Base-by-base conservation (phyloP, 1,139 yeast genomes). In the Blastobotrys illinoisensis region DNA sequence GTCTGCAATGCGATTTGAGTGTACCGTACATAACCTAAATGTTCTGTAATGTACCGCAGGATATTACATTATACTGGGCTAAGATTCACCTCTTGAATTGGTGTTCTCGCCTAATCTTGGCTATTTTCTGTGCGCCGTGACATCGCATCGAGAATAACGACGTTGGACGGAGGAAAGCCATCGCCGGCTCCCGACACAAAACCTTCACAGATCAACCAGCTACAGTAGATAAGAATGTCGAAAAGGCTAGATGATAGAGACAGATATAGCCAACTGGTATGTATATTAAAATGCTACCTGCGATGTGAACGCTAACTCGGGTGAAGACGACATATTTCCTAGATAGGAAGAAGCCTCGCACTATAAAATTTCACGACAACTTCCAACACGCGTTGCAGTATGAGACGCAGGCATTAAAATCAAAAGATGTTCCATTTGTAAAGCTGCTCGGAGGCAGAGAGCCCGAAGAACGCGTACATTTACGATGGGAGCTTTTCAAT, bases 401-500 rank as follows among this genome's bases (percentile, higher is more conserved):
- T 16, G 40, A 32, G 16, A 32, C 40, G 5, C 7, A 32, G 16
- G 7, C 16, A n/a, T 32, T 13, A 3, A 32, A 32, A 11, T 32
- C 40, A 3, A 32, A n/a, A 32, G 40, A 50, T 5, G 63, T 65
- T 14, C 77, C 77, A 0, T 73, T 74, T 62, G 73, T 71, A 5
- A 66, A 63, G 49, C 62, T 75, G 3, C 58, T 73, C n/a, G 71
- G 71, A 23, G 77, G 76, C 1, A 54, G 64, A n/a, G 79, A 75
- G 58, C 59, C 71, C 0, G 57, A 56, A 2, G 66, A 61, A 1
- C 64, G 65, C 45, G 68, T 66, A 2, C 51, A 62, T 14, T 58
- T 62, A 50, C 60, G 79, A 57, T 74, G 78, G 77, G 60, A 63
- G 4, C 56, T 69, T 49, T 75, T 70, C 58, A 62, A 67, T 26